Conservation (phyloP, 2,329 filamentous ascomycete species). For the Lojkania enalia region DNA sequence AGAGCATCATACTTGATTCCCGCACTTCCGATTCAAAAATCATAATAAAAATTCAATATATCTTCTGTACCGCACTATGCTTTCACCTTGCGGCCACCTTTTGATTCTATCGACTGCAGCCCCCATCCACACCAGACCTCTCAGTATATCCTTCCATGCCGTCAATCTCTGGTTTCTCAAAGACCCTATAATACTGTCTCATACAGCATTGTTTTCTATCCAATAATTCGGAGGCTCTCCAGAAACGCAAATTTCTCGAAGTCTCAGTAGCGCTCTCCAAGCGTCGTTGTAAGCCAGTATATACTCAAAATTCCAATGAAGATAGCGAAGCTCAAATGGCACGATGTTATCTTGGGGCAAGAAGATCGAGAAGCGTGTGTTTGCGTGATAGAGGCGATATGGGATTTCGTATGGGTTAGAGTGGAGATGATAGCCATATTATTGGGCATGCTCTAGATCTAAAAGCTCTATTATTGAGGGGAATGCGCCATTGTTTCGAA, state of each 20-base stretch:
- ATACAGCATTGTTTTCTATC: not conserved
- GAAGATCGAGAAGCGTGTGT: not conserved
- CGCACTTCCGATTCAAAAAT: too few species aligned
- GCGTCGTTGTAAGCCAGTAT: not conserved
- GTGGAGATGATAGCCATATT: not conserved
- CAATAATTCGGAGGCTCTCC: not conserved
- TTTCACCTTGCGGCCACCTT: too few species aligned
- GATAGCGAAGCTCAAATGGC: not conserved
- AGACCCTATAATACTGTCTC: not conserved
- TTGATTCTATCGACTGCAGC: not conserved
- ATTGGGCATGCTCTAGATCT: not conserved
- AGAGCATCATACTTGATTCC: too few species aligned
- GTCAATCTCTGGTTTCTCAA: not conserved
- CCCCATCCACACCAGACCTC: not conserved
- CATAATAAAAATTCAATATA: not conserved
- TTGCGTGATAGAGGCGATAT: not conserved
- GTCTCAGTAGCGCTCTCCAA: not conserved
- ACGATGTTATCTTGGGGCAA: not conserved
- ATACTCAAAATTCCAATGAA: not conserved
- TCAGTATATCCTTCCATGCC: not conserved
- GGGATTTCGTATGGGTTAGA: not conserved
- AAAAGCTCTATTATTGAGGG: not conserved
- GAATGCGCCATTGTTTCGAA: not conserved
- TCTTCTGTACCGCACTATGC: not conserved
- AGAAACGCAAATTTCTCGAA: not conserved